Percentiles rank a stretch among this genome's conserved stretches.
Evolutionary conservation across 129 eudicot genomes (phyloP).

Genomic region (Kitagawia praeruptora): DNA sequence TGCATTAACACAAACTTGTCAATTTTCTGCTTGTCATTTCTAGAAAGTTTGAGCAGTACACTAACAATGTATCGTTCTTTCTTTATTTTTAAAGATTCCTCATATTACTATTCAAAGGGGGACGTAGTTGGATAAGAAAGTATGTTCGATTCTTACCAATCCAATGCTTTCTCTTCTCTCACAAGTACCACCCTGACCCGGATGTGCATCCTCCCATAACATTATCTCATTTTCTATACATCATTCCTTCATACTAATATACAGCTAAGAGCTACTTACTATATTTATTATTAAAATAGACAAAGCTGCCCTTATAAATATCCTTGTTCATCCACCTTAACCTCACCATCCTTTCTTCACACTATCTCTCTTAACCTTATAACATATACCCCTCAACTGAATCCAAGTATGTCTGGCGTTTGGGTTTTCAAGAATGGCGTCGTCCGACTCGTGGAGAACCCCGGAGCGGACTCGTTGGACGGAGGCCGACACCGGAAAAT

Average conservation of each 20-base stretch:
- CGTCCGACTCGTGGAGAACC: constrained; percentile 59
- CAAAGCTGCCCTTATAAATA: constrained; percentile 36
- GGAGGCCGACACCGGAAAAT: constrained; percentile 40
- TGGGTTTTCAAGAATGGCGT: constrained; percentile 96
- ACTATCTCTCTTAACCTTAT: too few species aligned
- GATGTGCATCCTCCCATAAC: background rate
- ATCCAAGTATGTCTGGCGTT: constrained; percentile 68
- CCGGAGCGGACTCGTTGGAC: constrained; percentile 43
- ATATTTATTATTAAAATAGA: background rate
- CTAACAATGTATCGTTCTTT: background rate
- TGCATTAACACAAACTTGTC: background rate
- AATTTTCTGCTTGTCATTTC: background rate
- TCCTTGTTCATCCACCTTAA: constrained; percentile 5
- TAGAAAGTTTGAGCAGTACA: constrained; percentile 9
- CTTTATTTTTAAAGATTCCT: constrained; percentile 18
- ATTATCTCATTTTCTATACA: background rate
- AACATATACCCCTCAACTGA: background rate
- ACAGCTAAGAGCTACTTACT: background rate
- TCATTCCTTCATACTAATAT: background rate
- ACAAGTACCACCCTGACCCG: constrained; percentile 16
- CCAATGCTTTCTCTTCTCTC: constrained; percentile 18
- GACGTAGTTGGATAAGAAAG: constrained; percentile 18
- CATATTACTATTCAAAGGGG: constrained; percentile 5
- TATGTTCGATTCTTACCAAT: constrained; percentile 31
- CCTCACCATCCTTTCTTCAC: constrained; percentile 12